A percentile compares a stretch with the other conserved stretches of the same genome.
phyloP scores from a whole-genome alignment of 805 yeast genomes.

The Candida sphagnicola region DNA sequence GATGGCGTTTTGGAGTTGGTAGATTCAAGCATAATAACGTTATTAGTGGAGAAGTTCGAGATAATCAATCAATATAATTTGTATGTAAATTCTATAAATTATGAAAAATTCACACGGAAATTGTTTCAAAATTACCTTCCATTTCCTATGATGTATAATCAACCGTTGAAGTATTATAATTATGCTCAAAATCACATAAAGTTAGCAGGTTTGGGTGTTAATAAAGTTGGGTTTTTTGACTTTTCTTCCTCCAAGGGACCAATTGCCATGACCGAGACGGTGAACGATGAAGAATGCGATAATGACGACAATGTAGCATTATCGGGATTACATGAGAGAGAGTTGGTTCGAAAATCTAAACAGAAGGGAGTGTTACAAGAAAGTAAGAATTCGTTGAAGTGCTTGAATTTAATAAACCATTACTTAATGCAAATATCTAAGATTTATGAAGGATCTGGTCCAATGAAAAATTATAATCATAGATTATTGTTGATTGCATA shows the following conservation, averaged over 20 bases:
- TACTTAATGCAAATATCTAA: constrained; percentile 16
- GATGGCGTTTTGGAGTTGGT: constrained; percentile 23
- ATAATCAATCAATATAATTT: constrained; percentile 54
- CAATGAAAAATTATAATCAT: constrained; percentile 6
- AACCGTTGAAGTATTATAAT: constrained; percentile 48
- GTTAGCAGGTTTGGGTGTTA: constrained; percentile 25
- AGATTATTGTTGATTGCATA: constrained; percentile 40
- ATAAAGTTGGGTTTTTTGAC: constrained; percentile 26
- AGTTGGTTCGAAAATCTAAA: constrained; percentile 30
- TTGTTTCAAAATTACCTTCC: constrained; percentile 51
- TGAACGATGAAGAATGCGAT: constrained; percentile 15
- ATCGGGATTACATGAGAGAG: constrained; percentile 37
- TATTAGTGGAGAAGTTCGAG: constrained; percentile 37
- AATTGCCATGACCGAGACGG: constrained; percentile 27
- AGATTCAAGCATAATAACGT: constrained; percentile 42
- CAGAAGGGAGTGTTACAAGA: constrained; percentile 26
- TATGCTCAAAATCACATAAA: constrained; percentile 32
- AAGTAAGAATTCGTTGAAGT: constrained; percentile 27
- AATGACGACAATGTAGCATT: constrained; percentile 24
- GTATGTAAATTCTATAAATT: constrained; percentile 54
- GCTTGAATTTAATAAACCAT: constrained; percentile 22
- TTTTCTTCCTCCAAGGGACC: constrained; percentile 13
- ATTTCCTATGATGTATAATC: constrained; percentile 72
- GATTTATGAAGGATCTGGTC: constrained; percentile 12
- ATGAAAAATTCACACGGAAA: constrained; percentile 56